Base-by-base conservation (phyloP, 352 stramenopile genomes). In the Saprolegnia parasitica region DNA sequence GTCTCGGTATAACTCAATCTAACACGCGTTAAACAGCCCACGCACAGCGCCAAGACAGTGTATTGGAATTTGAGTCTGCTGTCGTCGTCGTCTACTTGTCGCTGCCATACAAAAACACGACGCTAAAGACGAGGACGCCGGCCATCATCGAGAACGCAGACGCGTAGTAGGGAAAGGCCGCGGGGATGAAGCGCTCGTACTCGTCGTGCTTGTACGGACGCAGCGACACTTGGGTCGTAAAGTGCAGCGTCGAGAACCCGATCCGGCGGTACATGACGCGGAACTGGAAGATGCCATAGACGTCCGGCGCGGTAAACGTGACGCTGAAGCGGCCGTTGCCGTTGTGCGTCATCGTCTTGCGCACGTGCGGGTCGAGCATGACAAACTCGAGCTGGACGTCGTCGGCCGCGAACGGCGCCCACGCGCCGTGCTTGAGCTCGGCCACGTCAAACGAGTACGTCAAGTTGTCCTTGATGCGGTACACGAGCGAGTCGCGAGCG, bases 131-230 rank as follows among this genome's bases (percentile, higher is more conserved):
- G 67, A 97, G 92, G 64, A 98, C 91, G 42, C 86, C 91, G 9
- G 77, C 74, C 88, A 97, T 97, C 76, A 96, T 91, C 32, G 88
- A 93, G 71, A 98, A 95, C 32, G 88, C 86, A 46, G 84, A 93
- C 3, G 85, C 80, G 74, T 98, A 98, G 81, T 98, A 98, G 47
- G 91, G 93, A 74, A 90, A 97, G 29, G 93, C 93, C 8, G 83
- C 86, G 3, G 88, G 80, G 64, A 98, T 96, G 79, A 97, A 98
- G 64, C 93, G 84, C 76, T 97, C 90, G 80, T 97, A 98, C 78
- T 98, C 93, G 79, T 97, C 91, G 79, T 98, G 93, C 79, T 97
- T 97, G 84, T 91, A 98, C 50, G 91, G 93, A 15, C 93, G 89
- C 39, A 98, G 80, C 29, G 84, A 95, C 39, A 98, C 91, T 74